These are phyloP conservation scores for Solanum virginianum DNA, from an alignment of 257 asterid genomes.

Conservation along the genomic window DNA sequence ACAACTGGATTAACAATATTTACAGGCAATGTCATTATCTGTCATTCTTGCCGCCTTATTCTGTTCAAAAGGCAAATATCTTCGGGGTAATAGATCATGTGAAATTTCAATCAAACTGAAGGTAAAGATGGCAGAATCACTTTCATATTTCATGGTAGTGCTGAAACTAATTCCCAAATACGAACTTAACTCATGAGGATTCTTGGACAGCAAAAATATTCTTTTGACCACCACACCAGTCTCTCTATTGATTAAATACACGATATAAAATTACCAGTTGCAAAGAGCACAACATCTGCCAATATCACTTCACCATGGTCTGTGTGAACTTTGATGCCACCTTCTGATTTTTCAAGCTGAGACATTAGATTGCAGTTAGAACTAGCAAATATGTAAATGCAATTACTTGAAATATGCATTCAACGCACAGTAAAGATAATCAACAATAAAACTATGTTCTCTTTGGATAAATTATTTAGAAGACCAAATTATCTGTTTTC, in stretches of 20 bases:
- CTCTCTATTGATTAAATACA: not conserved
- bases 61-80: not conserved
- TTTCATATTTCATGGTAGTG: not conserved
- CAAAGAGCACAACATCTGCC: slow-evolving; percentile 96
- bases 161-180: not conserved
- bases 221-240: not conserved
- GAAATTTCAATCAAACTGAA: not conserved
- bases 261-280: slow-evolving; percentile 61
- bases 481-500: not conserved
- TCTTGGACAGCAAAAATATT: not conserved
- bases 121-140: not conserved
- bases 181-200: not conserved
- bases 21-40: not conserved
- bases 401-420: not conserved
- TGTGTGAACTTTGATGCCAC: slow-evolving; percentile 64
- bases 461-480: not conserved
- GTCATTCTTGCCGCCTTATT: not conserved
- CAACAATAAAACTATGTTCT: not conserved
- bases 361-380: not conserved
- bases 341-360: slow-evolving; percentile 73
- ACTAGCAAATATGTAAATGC: not conserved
- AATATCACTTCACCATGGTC: slow-evolving; percentile 77
- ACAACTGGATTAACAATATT: not conserved
- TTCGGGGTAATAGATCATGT: not conserved
- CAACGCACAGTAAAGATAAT: not conserved